phyloP scores from a whole-genome alignment of 164 flowering plant genomes.

The Taxillus chinensis region DNA sequence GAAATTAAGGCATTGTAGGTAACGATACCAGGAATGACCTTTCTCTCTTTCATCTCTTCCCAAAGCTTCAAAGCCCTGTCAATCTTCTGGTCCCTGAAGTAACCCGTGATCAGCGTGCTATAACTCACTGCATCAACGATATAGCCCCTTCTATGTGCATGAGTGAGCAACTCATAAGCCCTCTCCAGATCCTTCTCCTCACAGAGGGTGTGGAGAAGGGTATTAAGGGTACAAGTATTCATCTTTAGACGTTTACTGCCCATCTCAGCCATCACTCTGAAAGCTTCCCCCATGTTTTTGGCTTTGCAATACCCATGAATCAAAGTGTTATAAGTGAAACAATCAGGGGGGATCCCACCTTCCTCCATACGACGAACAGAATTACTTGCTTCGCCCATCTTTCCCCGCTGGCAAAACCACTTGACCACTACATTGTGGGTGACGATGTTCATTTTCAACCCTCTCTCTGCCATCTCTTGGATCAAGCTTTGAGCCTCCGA shows the following conservation, averaged over 20 bases:
- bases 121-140: constrained; percentile 63
- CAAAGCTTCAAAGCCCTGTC: constrained; percentile 61
- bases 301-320: constrained; percentile 51
- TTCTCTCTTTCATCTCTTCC: constrained; percentile 68
- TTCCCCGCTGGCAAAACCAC: constrained; percentile 57
- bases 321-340: constrained; percentile 70
- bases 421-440: constrained; percentile 58
- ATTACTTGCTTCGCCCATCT: constrained; percentile 52
- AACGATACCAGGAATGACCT: constrained; percentile 45
- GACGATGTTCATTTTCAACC: constrained; percentile 41
- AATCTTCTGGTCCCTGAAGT: constrained; percentile 38
- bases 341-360: constrained; percentile 50
- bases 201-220: constrained; percentile 48
- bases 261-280: constrained; percentile 64
- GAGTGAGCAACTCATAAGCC: constrained; percentile 42
- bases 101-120: constrained; percentile 69
- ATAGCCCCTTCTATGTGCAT: constrained; percentile 51
- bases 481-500: constrained; percentile 39
- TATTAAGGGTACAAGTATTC: constrained; percentile 58
- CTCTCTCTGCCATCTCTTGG: constrained; percentile 51
- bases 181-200: constrained; percentile 45
- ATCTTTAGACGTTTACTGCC: constrained; percentile 50
- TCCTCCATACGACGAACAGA: constrained; percentile 45
- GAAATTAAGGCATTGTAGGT: constrained; percentile 62
- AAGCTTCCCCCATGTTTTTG: constrained; percentile 54